Base-by-base conservation (phyloP, 345 rosid genomes). In the Isatis tinctoria region DNA sequence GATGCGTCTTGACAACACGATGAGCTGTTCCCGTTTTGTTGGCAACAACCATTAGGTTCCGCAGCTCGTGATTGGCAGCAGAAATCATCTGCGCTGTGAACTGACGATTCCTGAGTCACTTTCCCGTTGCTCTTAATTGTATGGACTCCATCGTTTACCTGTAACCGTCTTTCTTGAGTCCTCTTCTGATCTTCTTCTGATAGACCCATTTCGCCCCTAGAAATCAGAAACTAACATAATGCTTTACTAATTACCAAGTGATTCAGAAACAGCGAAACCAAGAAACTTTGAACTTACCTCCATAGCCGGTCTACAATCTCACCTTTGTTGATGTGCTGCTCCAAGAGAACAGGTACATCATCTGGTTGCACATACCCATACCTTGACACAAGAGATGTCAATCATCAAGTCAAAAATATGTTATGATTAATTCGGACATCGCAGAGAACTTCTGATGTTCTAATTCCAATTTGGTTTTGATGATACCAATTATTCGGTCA, bases 191-290 rank as follows among this genome's bases (percentile, higher is more conserved):
- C 92, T 71, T 89, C 96, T 82, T 83, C 91, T 16, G 90, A 78
- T 49, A 90, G 83, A 85, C 96, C 97, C 97, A 95, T 90, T 80
- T 86, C 92, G 69, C 99, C 99, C 90, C 99, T 95, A 81, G 48
- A 73, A 58, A 6, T 3, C 53, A 65, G 45, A 70, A 58, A 41
- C 9, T 22, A 71, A 65, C 44, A 64, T 64, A 14, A 27, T 28
- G 45, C 18, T 28, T 63, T 24, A 62, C 51, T 41, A 54, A 12
- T 51, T 49, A 59, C 67, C 22, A 65, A 14, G 60, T 20, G 41
- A 65, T 13, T 3, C 3, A 32, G 32, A 69, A 68, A 52, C 47
- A 10, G 69, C n/a, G 17, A 64, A 67, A 65, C 40, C 69, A 67
- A 77, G 49, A 49, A 65, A 49, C 2, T 18, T 18, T 65, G 39